Conservation (phyloP, 176 grass and related monocot genomes). For the Triticum turgidum region DNA sequence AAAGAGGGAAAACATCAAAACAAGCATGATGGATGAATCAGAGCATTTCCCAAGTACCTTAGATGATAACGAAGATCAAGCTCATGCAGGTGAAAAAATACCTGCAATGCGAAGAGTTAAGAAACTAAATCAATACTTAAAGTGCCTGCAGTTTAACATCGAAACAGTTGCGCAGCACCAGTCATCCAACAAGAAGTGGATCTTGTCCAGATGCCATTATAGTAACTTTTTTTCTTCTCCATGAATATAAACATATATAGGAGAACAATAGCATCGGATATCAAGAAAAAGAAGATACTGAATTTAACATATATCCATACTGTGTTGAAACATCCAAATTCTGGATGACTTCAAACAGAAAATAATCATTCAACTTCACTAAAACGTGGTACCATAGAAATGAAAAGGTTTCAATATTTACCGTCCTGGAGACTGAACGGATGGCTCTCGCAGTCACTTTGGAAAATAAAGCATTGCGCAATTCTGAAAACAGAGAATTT, state of each 20-base stretch:
- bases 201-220: slow-evolving; percentile 9
- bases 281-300: slow-evolving; percentile 3
- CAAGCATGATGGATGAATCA: not conserved
- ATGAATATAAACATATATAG: slow-evolving; percentile 9
- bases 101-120: slow-evolving; percentile 48
- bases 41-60: slow-evolving; percentile 54
- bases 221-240: slow-evolving; percentile 10
- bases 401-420: slow-evolving; percentile 34
- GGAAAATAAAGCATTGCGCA: slow-evolving; percentile 94
- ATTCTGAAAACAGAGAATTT: slow-evolving; percentile 55
- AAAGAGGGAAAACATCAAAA: slow-evolving; percentile 12
- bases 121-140: not conserved
- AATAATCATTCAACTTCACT: not conserved
- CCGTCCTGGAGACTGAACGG: slow-evolving; percentile 84
- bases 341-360: slow-evolving; percentile 6
- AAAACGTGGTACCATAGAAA: not conserved
- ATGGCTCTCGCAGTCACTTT: slow-evolving; percentile 96
- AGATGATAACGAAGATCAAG: slow-evolving; percentile 99
- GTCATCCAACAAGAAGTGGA: slow-evolving; percentile 3
- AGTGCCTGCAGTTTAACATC: slow-evolving; percentile 3
- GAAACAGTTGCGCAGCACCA: not conserved
- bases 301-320: slow-evolving; percentile 20
- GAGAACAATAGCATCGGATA: not conserved
- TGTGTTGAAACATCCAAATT: slow-evolving; percentile 22
- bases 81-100: slow-evolving; percentile 94